Base-by-base conservation (phyloP, 2,329 filamentous ascomycete genomes). In the Hymenoscyphus occultus region DNA sequence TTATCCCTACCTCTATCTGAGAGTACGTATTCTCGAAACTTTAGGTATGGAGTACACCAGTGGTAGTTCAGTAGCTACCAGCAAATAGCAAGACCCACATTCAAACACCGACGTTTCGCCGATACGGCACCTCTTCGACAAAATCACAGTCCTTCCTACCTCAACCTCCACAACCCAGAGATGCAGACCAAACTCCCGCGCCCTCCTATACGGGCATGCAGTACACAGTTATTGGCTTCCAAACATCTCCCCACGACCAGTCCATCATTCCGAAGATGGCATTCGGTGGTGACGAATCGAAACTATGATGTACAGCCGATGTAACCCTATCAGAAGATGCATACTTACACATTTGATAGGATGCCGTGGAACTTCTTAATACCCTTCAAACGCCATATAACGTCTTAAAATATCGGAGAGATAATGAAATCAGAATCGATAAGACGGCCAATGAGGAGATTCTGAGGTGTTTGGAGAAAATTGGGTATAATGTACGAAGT, bases 341-440 rank as follows among this genome's bases (percentile, higher is more conserved):
- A 35, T 58, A 28, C 65, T 67, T 31, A 69, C 64, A 57, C 56
- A 35, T 40, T n/a, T 48, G n/a, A n/a, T 70, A 96, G 92, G 92
- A 95, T 76, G 95, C 94, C 59, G 88, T 98, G 68, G 82, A 87
- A 71, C 87, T 90, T 48, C 85, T 98, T 74, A 98, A 98, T 78
- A 90, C 91, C 56, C 86, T 98, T 60, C 95, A 99, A 77, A 92
- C 91, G 54, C 96, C 96, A 61, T 94, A 90, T 75, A 86, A 90
- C 59, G 84, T 92, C 61, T 85, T 97, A 19, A 88, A 96, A 75
- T 87, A 89, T 60, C 88, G 95, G 61, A 84, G 87, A 63, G 91
- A 91, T 75, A 90, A 89, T 19, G 90, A 92, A 22, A 80, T 87
- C 68, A 84, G 83, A 35, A 87, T 91, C 73, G 90, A 95, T 77